Conservation (phyloP, 495 filamentous ascomycete species). For the Lasiosphaeria hispida region DNA sequence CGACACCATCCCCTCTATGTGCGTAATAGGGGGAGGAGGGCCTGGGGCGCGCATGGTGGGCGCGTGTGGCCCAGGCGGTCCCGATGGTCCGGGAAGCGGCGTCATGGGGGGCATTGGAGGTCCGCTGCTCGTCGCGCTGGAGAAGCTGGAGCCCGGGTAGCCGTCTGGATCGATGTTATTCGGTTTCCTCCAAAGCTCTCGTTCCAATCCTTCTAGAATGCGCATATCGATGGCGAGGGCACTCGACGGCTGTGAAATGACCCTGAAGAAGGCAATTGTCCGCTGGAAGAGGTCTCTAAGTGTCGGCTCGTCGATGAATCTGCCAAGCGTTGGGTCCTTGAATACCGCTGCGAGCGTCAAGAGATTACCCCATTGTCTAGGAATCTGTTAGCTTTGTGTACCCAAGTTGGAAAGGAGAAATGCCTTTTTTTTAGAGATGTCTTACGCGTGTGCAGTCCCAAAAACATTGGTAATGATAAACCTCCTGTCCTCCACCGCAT, state of each 20-base stretch:
- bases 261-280: constrained; percentile 68
- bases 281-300: constrained; percentile 55
- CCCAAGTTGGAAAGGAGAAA: constrained; percentile 16
- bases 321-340: constrained; percentile 52
- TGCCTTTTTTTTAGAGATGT: not conserved
- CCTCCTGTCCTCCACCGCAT: constrained; percentile 61
- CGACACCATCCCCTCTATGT: constrained; percentile 11
- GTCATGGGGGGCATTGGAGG: constrained; percentile 14
- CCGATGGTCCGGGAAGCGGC: not conserved
- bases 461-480: constrained; percentile 91
- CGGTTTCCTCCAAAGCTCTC: constrained; percentile 41
- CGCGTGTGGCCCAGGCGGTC: not conserved
- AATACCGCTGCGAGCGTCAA: constrained; percentile 81
- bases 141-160: constrained; percentile 42
- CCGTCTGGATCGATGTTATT: constrained; percentile 19
- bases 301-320: constrained; percentile 47
- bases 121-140: constrained; percentile 39
- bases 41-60: not conserved
- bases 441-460: constrained; percentile 96
- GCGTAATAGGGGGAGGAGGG: not conserved
- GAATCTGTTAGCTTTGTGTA: constrained; percentile 3
- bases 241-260: constrained; percentile 61
- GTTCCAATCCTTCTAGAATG: constrained; percentile 62
- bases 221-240: constrained; percentile 63
- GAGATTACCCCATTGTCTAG: constrained; percentile 95